These are phyloP conservation scores for Trichoderma atroviride DNA, from an alignment of 2,329 filamentous ascomycete genomes.

Conservation along the genomic window DNA sequence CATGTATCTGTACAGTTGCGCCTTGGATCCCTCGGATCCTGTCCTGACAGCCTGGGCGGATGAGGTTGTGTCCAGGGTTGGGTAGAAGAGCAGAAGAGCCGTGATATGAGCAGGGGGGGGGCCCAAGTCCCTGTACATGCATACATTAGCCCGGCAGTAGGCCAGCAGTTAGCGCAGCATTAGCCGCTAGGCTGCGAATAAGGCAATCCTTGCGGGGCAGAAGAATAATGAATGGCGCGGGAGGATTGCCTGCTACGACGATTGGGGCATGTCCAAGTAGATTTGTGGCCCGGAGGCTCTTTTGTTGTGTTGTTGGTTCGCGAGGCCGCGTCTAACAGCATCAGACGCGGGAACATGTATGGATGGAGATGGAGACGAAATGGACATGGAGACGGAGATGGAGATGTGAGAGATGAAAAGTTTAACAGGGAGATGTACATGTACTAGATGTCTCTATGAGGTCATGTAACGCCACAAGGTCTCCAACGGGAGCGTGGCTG, in stretches of 20 bases:
- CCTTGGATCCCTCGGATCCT: not conserved
- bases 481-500: not conserved
- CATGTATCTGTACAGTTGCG: not conserved
- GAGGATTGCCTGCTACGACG: not conserved
- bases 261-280: not conserved
- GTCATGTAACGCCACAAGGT: not conserved
- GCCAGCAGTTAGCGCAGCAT: not conserved
- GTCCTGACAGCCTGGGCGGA: not conserved
- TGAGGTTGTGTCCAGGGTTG: not conserved
- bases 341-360: not conserved
- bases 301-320: not conserved
- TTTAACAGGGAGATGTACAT: not conserved
- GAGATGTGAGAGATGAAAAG: not conserved
- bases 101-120: not conserved
- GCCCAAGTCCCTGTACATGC: conserved; percentile 5
- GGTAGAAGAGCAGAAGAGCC: not conserved
- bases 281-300: not conserved
- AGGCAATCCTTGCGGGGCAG: conserved; percentile 16
- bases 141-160: conserved; percentile 15
- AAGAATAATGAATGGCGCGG: not conserved
- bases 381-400: too few species aligned
- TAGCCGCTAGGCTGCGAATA: not conserved
- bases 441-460: not conserved
- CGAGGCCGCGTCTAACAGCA: not conserved
- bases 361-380: too few species aligned